A percentile compares a stretch with the other conserved stretches of the same genome.
These are phyloP conservation scores for Aspergillus sparsus DNA, from an alignment of 495 filamentous ascomycete genomes.

Conservation along the genomic window DNA sequence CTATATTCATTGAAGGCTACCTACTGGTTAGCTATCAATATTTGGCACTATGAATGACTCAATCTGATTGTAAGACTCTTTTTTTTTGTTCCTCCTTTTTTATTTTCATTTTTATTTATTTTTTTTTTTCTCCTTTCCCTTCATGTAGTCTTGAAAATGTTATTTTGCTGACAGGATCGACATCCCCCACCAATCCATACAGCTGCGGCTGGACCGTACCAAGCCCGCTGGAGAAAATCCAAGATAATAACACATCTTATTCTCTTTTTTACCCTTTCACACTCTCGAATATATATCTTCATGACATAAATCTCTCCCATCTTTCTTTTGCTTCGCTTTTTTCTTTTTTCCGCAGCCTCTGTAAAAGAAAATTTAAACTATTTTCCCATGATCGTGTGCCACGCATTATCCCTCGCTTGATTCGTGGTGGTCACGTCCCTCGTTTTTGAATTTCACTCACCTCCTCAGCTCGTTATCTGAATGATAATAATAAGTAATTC, in stretches of 20 bases:
- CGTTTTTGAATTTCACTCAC: background rate
- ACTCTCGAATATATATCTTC: background rate
- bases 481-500: background rate
- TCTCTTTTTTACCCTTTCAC: background rate
- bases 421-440: slow-evolving; percentile 3
- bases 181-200: background rate
- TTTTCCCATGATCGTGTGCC: background rate
- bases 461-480: background rate
- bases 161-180: background rate
- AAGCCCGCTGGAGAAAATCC: background rate
- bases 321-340: background rate
- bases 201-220: slow-evolving; percentile 1
- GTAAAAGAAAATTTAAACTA: background rate
- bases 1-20: too few relatives aligned
- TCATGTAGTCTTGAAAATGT: background rate
- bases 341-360: background rate
- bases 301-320: background rate
- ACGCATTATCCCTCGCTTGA: slow-evolving; percentile 7
- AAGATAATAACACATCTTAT: slow-evolving; percentile 3
- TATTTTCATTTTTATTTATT: background rate
- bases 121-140: background rate
- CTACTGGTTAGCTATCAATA: too few relatives aligned
- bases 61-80: background rate
- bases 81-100: background rate
- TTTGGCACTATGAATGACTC: too few relatives aligned